These are phyloP conservation scores for Colletotrichum filicis DNA, from an alignment of 2,329 filamentous ascomycete genomes.

Conservation along the genomic window DNA sequence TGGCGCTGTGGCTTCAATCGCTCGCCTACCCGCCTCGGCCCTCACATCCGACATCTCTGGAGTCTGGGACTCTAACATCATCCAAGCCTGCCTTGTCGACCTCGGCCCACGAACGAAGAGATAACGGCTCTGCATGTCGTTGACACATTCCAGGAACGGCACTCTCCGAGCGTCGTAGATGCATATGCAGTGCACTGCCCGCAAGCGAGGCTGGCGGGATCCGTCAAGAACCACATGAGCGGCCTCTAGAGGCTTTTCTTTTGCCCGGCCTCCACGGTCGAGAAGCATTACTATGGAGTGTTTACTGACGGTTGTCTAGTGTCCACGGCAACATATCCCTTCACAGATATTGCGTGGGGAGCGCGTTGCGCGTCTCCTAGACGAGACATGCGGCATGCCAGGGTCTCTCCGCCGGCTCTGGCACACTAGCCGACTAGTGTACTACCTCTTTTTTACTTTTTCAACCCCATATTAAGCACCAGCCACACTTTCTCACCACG, in stretches of 20 bases:
- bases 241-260: neutral
- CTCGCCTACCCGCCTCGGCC: neutral
- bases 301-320: slow-evolving; percentile 11
- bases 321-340: slow-evolving; percentile 10
- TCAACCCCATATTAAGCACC: slow-evolving; percentile 19
- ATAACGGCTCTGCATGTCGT: slow-evolving; percentile 26
- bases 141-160: slow-evolving; percentile 5
- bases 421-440: neutral
- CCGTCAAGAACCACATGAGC: neutral
- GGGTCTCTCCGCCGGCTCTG: neutral
- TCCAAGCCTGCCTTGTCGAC: neutral
- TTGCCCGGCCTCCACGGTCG: neutral
- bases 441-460: slow-evolving; percentile 7
- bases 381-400: slow-evolving; percentile 6
- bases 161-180: neutral
- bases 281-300: neutral
- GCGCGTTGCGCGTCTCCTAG: slow-evolving; percentile 31
- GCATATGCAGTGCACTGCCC: neutral
- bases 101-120: slow-evolving; percentile 14
- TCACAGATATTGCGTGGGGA: slow-evolving; percentile 18
- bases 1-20: no score
- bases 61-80: neutral
- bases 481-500: slow-evolving; percentile 22
- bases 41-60: neutral
- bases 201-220: neutral